phyloP scores from a whole-genome alignment of 306 rosid species.

The Rosa chinensis region DNA sequence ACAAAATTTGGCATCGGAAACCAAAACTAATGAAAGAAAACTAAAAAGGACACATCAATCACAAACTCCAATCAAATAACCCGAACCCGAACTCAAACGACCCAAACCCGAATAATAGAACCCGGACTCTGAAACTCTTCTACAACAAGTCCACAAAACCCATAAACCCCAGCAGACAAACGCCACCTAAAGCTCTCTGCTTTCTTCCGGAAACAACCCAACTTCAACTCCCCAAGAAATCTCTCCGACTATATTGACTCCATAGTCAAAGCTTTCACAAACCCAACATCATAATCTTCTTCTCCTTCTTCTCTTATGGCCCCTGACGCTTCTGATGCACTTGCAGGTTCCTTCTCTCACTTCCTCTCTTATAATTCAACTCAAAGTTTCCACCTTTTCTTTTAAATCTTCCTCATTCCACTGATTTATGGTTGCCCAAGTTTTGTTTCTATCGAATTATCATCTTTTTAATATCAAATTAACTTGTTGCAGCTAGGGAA shows the following conservation, averaged over 20 bases:
- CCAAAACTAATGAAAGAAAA: too few species aligned
- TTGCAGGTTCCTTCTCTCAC: constrained; percentile 53
- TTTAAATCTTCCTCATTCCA: not conserved
- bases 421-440: not conserved
- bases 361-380: not conserved
- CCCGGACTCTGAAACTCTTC: not conserved
- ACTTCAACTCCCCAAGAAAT: not conserved
- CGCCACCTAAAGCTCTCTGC: not conserved
- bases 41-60: too few species aligned
- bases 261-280: not conserved
- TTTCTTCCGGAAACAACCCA: not conserved
- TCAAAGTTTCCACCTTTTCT: not conserved
- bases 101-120: not conserved
- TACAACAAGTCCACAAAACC: not conserved
- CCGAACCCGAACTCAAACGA: not conserved
- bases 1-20: too few species aligned
- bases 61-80: not conserved
- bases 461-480: not conserved
- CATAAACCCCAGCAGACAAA: not conserved
- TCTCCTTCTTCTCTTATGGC: constrained; percentile 46
- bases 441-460: not conserved
- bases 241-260: not conserved
- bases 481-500: constrained; percentile 60
- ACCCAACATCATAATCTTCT: not conserved
- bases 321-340: constrained; percentile 81